A percentile compares a stretch with the other conserved stretches of the same genome.
phyloP scores from a whole-genome alignment of 441 rosid species.

The Aquilaria agallochum region DNA sequence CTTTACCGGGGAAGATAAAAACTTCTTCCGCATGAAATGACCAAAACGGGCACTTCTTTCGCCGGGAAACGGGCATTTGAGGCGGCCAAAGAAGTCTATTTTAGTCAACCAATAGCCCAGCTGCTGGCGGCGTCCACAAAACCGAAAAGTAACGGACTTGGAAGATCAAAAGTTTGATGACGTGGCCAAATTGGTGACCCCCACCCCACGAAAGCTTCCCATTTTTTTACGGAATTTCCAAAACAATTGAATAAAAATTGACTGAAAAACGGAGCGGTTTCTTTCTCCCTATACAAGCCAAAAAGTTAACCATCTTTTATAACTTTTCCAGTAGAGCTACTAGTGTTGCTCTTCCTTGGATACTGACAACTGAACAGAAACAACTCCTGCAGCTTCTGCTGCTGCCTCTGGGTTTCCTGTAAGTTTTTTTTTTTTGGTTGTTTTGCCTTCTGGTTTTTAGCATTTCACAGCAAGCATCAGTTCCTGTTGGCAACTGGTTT shows the following conservation, averaged over 20 bases:
- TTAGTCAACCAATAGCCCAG: neutral
- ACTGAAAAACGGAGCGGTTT: constrained; percentile 24
- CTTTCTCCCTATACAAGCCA: constrained; percentile 5
- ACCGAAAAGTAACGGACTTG: constrained; percentile 15
- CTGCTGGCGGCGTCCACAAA: constrained; percentile 3
- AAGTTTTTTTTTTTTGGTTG: no score
- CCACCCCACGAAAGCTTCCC: constrained; percentile 7
- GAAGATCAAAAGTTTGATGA: constrained; percentile 11
- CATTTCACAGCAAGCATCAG: no score
- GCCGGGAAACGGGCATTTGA: neutral
- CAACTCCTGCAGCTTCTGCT: no score
- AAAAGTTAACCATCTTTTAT: constrained; percentile 29
- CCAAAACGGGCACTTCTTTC: neutral
- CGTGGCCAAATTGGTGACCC: neutral
- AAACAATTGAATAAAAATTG: neutral
- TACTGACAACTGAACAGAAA: neutral
- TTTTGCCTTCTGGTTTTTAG: no score
- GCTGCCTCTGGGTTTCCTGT: no score
- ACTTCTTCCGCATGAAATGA: constrained; percentile 2
- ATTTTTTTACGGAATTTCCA: neutral
- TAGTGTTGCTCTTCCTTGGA: constrained; percentile 15
- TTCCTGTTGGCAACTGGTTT: no score
- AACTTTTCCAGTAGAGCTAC: constrained; percentile 12
- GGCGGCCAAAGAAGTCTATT: constrained; percentile 2
- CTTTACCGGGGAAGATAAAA: neutral